phyloP scores from a whole-genome alignment of 2,329 filamentous ascomycete species.

The Fusarium haematococcum region DNA sequence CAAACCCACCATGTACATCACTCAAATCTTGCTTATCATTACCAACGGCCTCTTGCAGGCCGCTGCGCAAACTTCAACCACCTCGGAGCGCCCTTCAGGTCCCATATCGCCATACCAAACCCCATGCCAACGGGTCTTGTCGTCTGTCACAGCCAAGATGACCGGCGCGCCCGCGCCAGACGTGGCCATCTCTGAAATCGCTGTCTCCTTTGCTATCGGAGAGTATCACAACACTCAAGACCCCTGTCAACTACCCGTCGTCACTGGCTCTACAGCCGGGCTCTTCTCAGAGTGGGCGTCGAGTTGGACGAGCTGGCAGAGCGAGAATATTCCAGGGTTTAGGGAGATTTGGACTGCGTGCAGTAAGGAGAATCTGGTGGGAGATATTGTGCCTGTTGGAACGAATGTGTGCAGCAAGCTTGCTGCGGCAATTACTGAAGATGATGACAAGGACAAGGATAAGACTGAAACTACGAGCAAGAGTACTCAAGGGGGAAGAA shows the following conservation, averaged over 20 bases:
- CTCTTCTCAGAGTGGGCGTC: constrained; percentile 4
- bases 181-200: background rate
- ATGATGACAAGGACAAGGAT: background rate
- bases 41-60: background rate
- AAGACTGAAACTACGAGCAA: background rate
- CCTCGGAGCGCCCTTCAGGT: background rate
- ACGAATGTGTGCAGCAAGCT: background rate
- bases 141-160: background rate
- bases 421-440: background rate
- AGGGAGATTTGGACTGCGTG: constrained; percentile 1
- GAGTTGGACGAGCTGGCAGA: background rate
- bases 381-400: background rate
- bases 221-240: background rate
- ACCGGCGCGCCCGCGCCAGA: background rate
- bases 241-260: background rate
- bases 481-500: background rate
- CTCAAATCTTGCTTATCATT: background rate
- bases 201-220: background rate
- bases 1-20: background rate
- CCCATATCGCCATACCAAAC: background rate
- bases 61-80: background rate
- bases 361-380: background rate
- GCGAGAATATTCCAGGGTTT: background rate
- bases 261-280: background rate
- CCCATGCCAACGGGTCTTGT: background rate